These are phyloP conservation scores for Syzygium syzygioides DNA, from an alignment of 441 rosid species.

Conservation along the genomic window DNA sequence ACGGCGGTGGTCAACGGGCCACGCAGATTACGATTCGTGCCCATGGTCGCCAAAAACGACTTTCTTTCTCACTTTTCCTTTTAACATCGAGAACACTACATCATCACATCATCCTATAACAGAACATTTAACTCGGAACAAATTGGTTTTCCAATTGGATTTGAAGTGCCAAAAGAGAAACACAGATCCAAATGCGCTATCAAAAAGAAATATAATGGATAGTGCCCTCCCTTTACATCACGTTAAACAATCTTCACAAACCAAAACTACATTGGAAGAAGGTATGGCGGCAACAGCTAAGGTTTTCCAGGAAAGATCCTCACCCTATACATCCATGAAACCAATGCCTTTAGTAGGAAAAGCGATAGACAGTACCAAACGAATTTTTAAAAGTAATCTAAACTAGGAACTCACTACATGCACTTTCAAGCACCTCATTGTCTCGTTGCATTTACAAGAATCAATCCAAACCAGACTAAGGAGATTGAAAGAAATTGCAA, in stretches of 20 bases:
- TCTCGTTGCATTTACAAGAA: conserved; percentile 4
- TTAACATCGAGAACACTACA: neutral
- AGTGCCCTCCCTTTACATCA: neutral
- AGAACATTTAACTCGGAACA: neutral
- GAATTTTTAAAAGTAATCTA: neutral
- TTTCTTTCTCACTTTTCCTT: neutral
- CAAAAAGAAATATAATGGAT: neutral
- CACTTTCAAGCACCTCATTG: conserved; percentile 4
- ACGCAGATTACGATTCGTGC: neutral
- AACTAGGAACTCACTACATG: neutral
- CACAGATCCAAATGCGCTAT: neutral
- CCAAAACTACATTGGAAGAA: neutral
- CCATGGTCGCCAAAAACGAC: neutral
- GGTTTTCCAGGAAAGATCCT: neutral
- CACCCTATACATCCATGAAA: neutral
- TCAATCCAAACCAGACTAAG: neutral
- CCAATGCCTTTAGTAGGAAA: neutral
- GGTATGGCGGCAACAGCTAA: neutral
- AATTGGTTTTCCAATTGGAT: neutral
- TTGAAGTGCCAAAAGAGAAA: neutral
- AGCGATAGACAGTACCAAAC: neutral
- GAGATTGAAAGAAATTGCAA: neutral
- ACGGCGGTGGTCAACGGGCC: neutral
- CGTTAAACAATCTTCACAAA: neutral
- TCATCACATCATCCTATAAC: neutral